Evolutionary conservation across 1,139 yeast species (phyloP).

Genomic region (Zygoascus sp.): DNA sequence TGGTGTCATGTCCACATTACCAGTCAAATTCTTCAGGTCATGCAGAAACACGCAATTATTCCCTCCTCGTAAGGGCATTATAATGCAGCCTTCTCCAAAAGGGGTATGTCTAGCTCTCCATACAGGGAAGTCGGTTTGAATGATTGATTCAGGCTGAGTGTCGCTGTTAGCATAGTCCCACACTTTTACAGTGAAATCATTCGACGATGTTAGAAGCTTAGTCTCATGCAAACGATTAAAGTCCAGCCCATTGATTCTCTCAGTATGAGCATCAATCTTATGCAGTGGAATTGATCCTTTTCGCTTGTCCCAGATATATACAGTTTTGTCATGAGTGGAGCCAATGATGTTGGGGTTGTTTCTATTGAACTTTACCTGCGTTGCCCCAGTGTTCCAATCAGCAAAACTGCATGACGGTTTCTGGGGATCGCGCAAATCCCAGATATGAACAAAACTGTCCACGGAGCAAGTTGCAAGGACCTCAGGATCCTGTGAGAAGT

Average conservation of each 20-base stretch:
- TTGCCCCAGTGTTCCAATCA: slow-evolving; percentile 92
- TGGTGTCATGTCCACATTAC: slow-evolving; percentile 42
- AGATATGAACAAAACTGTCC: slow-evolving; percentile 77
- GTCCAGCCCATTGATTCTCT: slow-evolving; percentile 86
- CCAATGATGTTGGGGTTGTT: slow-evolving; percentile 73
- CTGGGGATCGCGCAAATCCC: slow-evolving; percentile 84
- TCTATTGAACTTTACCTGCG: slow-evolving; percentile 92
- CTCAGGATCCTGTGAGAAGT: slow-evolving; percentile 84
- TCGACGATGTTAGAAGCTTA: slow-evolving; percentile 72
- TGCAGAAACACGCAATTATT: slow-evolving; percentile 66
- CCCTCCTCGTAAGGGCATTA: slow-evolving; percentile 90
- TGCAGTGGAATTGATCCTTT: slow-evolving; percentile 73
- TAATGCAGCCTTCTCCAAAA: slow-evolving; percentile 84
- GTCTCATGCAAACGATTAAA: slow-evolving; percentile 60
- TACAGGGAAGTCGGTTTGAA: slow-evolving; percentile 76
- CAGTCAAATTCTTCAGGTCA: slow-evolving; percentile 38
- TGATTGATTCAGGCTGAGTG: slow-evolving; percentile 51
- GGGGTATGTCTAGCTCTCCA: slow-evolving; percentile 86
- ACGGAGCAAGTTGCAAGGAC: slow-evolving; percentile 90
- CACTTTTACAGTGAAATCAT: slow-evolving; percentile 78
- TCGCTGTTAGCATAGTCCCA: slow-evolving; percentile 60
- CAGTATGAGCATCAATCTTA: slow-evolving; percentile 65
- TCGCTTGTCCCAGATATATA: slow-evolving; percentile 84
- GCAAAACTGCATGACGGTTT: slow-evolving; percentile 74
- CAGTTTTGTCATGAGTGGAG: slow-evolving; percentile 74